Evolutionary conservation across 805 yeast genomes (phyloP), one percentile per base, ranked within the genome.

Genomic region (Starmerella cellae): DNA sequence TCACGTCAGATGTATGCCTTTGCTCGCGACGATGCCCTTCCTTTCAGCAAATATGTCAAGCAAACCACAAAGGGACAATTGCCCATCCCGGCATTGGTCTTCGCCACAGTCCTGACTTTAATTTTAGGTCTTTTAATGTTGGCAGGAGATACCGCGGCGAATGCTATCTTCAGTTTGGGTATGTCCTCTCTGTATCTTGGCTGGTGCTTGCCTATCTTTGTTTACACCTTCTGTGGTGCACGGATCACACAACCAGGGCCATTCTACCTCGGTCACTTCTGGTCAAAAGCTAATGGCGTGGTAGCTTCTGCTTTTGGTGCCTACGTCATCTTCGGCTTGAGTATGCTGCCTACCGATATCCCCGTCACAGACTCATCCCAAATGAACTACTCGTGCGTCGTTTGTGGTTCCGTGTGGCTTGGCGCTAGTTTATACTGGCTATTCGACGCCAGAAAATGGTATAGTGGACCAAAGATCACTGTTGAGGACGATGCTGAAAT

Each of bases 1-100:
- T 75, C 82, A 4, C 70, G 85, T 59, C 84, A 78, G 58, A 67
- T 76, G 38, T 79, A 80, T 75, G 83, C 84, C 1, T 76, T 78
- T 58, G 75, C 82, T 32, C 71, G 88, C 62, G 88, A 79, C 57
- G 76, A 77, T 52, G 85, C 84, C 14, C 66, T 79, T 43, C 87
- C 87, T 8, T 63, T 76, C 48, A 68, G 78, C 13, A 60, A 65
- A 33, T 64, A 64, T 54, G 67, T 79, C 47, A 74, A 76, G 50
- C 70, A 63, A 35, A 81, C 80, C 35, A 65, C 79, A 53, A 68
- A 58, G 44, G 60, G 71, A 29, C 65, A 70, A n/a, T 80, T 76
- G 23, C 88, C 91, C 14, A 58, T 77, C 22, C 67, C 77, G 51
- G 84, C 87, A 1, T 71, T 77, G 34, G 56, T 67, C 20, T 72